A percentile compares a stretch with the other conserved stretches of the same genome.
phyloP scores from a whole-genome alignment of 305 asterid genomes.

The Fraxinus angustifolia region DNA sequence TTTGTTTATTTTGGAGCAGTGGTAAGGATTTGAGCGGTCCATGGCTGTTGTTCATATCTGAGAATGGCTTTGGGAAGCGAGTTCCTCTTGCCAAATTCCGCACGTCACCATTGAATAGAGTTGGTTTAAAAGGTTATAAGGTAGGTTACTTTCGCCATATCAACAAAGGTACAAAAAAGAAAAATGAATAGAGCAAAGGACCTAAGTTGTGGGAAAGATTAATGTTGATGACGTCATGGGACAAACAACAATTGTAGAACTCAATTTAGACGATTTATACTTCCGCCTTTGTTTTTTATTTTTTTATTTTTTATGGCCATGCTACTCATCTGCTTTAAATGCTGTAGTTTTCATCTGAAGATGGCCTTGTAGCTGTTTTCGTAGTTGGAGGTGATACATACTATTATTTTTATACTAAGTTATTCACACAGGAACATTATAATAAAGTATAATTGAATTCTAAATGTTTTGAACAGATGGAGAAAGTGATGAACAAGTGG shows the following conservation, averaged over 20 bases:
- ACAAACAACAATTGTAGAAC: background rate
- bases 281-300: background rate
- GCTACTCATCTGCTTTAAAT: conserved; percentile 16
- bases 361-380: conserved; percentile 83
- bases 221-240: background rate
- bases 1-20: conserved; percentile 34
- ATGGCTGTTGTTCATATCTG: conserved; percentile 93
- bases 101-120: conserved; percentile 59
- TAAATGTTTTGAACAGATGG: conserved; percentile 53
- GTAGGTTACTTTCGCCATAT: conserved; percentile 31
- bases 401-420: background rate
- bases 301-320: background rate
- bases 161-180: background rate
- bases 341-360: conserved; percentile 71
- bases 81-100: conserved; percentile 87
- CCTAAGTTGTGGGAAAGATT: background rate
- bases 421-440: background rate
- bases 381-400: conserved; percentile 71
- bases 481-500: conserved; percentile 95
- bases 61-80: conserved; percentile 86
- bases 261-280: conserved; percentile 7
- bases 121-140: conserved; percentile 91
- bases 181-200: background rate
- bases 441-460: conserved; percentile 12
- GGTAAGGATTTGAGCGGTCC: conserved; percentile 63